Conservation (phyloP, 805 yeast genomes). For the Suhomyces kilbournensis region DNA sequence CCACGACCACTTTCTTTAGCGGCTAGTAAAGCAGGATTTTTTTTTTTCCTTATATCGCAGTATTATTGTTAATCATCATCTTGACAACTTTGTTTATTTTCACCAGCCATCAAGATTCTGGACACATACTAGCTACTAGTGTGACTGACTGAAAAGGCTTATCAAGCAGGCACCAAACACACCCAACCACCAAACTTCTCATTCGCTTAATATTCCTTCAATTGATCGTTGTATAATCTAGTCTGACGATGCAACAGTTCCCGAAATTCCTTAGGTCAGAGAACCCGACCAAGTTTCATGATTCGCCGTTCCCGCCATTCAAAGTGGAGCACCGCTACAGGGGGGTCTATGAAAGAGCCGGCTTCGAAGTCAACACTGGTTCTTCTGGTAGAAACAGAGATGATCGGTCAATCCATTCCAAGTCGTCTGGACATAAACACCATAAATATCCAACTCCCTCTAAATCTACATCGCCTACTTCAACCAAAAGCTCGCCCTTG, state of each 20-base stretch:
- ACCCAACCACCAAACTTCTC: background rate
- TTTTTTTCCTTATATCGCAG: background rate
- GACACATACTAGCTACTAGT: background rate
- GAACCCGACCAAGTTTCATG: conserved; percentile 22
- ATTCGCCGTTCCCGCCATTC: conserved; percentile 69
- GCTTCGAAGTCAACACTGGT: conserved; percentile 51
- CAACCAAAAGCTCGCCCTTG: conserved; percentile 8
- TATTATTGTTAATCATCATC: background rate
- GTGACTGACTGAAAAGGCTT: background rate
- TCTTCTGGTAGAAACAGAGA: conserved; percentile 4
- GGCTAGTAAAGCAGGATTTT: background rate
- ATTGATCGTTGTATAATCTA: background rate
- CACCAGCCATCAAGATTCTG: background rate
- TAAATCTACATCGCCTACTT: conserved; percentile 9
- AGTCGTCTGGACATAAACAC: background rate
- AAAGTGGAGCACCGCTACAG: conserved; percentile 58
- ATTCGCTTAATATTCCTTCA: background rate
- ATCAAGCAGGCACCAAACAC: too few relatives aligned
- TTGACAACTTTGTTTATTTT: background rate
- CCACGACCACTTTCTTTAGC: conserved; percentile 1
- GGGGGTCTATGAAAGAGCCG: conserved; percentile 80
- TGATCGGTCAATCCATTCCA: conserved; percentile 8
- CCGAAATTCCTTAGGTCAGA: conserved; percentile 18
- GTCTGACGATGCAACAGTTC: conserved; percentile 14
- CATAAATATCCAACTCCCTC: conserved; percentile 10